Base-by-base conservation (phyloP, 768 basidiomycete species). In the Kwoniella europaea region DNA sequence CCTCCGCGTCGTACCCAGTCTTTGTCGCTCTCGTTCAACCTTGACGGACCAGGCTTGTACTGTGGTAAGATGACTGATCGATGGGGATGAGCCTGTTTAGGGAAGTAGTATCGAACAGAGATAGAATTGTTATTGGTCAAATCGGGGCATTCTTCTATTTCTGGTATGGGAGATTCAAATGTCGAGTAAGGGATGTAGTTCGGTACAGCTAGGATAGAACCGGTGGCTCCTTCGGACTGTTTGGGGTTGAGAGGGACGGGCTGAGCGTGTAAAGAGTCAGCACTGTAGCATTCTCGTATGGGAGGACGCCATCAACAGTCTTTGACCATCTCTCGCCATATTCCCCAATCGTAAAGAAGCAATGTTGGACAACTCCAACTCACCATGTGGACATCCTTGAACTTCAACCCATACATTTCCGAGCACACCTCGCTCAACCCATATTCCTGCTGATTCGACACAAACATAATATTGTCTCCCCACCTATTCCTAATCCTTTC, bases 151-250 rank as follows among this genome's bases (percentile, higher is more conserved):
- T 87, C 87, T 52, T 89, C 82, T 22, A 85, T 83, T 4, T 86
- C 75, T 6, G 83, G 76, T 44, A 99, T 84, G 10, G 92, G 93
- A 42, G 88, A 89, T 76, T 90, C 89, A 82, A 92, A 95, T 0
- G 93, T 96, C 6, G 94, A 92, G 63, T 93, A 93, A 3, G 97
- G 97, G 13, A 98, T 88, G 77, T 91, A 95, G 66, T 90, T 89
- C 18, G 93, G 91, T 82, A 95, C 93, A 16, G 92, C 90, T 20
- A 93, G 84, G 43, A 93, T 88, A 50, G 87, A 86, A 10, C 97
- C 97, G 68, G 87, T 90, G 62, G 57, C 89, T 27, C 95, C 94
- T 71, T 88, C 88, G 74, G 91, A 93, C 27, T 89, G 84, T 52
- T 86, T 87, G 13, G 86, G 81, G 74, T 95, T 90, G 60, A 99